phyloP scores from a whole-genome alignment of 352 stramenopile species.

The Globisporangium ultimum region DNA sequence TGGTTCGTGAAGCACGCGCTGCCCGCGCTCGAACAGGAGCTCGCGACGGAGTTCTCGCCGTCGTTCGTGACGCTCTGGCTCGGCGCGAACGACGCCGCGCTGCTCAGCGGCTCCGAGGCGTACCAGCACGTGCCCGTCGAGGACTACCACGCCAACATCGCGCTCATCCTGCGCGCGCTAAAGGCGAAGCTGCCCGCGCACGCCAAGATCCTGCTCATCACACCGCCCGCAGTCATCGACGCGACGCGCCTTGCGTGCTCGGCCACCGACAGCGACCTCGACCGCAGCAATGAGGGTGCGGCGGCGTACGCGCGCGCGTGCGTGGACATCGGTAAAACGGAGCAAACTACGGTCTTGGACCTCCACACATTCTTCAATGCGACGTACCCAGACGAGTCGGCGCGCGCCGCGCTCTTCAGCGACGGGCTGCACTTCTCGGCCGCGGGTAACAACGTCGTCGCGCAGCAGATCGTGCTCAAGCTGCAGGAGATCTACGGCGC shows the following conservation, averaged over 20 bases:
- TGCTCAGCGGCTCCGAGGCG: constrained; percentile 22
- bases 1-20: constrained; percentile 38
- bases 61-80: constrained; percentile 52
- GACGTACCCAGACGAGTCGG: constrained; percentile 15
- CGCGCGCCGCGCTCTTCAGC: constrained; percentile 27
- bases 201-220: constrained; percentile 38
- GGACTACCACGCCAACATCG: constrained; percentile 39
- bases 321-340: constrained; percentile 21
- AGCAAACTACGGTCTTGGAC: constrained; percentile 30
- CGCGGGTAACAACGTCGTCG: constrained; percentile 41
- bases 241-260: constrained; percentile 12
- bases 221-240: constrained; percentile 38
- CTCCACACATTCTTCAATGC: constrained; percentile 39
- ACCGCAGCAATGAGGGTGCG: constrained; percentile 34
- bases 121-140: constrained; percentile 41
- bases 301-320: constrained; percentile 37
- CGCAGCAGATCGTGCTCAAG: constrained; percentile 25
- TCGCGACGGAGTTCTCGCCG: constrained; percentile 22
- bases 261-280: constrained; percentile 13
- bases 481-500: constrained; percentile 21
- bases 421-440: constrained; percentile 52
- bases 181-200: constrained; percentile 16
- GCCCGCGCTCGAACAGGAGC: constrained; percentile 34
- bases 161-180: constrained; percentile 22
- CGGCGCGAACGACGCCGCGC: constrained; percentile 57